phyloP scores from a whole-genome alignment of 805 yeast genomes.

The Isabelozyma pseudorhagii region DNA sequence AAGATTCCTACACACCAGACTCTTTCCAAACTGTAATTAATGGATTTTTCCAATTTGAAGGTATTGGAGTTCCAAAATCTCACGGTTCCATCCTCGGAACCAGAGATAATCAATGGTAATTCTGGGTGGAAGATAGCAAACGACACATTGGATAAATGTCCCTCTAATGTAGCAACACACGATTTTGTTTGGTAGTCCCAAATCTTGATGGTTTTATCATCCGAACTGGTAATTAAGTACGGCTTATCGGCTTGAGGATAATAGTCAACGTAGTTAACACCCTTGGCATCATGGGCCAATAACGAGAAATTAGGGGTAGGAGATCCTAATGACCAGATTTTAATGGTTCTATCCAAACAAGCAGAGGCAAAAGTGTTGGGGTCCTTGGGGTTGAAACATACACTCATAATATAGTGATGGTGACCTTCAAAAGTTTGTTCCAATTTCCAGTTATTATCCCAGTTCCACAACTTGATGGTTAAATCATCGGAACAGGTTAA shows the following conservation, averaged over 20 bases:
- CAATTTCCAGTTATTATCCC: conserved; percentile 91
- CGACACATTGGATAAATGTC: conserved; percentile 91
- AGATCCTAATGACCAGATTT: conserved; percentile 93
- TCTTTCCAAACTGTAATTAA: conserved; percentile 89
- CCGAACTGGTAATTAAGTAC: conserved; percentile 85
- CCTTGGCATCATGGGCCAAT: conserved; percentile 86
- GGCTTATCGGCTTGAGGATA: conserved; percentile 98
- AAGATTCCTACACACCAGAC: conserved; percentile 91
- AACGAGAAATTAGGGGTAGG: conserved; percentile 86
- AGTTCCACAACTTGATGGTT: conserved; percentile 91
- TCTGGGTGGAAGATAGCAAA: conserved; percentile 99
- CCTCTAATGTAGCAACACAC: conserved; percentile 90
- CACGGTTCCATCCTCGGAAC: conserved; percentile 93
- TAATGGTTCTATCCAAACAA: conserved; percentile 92
- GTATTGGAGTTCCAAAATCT: conserved; percentile 95
- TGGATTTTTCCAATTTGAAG: conserved; percentile 86
- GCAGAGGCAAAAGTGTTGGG: conserved; percentile 97
- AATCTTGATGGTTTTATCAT: conserved; percentile 81
- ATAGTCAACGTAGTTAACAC: conserved; percentile 94
- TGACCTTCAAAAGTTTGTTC: conserved; percentile 95
- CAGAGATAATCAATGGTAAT: conserved; percentile 88
- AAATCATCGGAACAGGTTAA: conserved; percentile 90
- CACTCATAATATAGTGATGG: conserved; percentile 90
- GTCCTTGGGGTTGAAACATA: conserved; percentile 95
- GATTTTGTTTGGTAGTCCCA: conserved; percentile 99